Percentiles rank a stretch among this genome's conserved stretches.
These are phyloP conservation scores for Miscanthus sacchariflorus DNA, from an alignment of 202 grass and related monocot species.

Conservation along the genomic window DNA sequence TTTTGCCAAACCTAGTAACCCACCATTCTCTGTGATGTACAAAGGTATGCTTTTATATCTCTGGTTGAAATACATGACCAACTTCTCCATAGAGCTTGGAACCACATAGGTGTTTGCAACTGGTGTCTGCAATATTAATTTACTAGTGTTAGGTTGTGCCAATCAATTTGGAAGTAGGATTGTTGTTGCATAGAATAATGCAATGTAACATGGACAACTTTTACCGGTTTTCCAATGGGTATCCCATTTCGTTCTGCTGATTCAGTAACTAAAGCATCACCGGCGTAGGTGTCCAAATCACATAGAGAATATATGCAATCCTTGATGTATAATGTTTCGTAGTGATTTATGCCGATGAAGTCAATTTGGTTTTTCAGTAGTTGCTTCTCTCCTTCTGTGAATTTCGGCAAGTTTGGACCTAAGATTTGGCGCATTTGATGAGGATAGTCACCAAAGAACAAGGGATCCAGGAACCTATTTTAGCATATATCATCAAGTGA, in stretches of 20 bases:
- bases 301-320: constrained; percentile 21
- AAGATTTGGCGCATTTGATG: constrained; percentile 47
- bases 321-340: too few relatives aligned
- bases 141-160: background rate
- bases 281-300: constrained; percentile 29
- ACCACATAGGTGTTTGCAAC: constrained; percentile 33
- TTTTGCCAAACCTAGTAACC: constrained; percentile 17
- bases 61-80: constrained; percentile 53
- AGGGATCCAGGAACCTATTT: constrained; percentile 55
- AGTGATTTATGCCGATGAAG: constrained; percentile 63
- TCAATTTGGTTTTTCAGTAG: constrained; percentile 48
- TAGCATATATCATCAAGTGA: constrained; percentile 7
- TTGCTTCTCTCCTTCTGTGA: constrained; percentile 45
- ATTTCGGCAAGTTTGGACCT: constrained; percentile 52
- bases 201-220: background rate
- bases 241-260: constrained; percentile 43
- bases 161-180: background rate
- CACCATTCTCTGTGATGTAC: constrained; percentile 55
- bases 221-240: constrained; percentile 58
- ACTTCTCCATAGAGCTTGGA: constrained; percentile 55
- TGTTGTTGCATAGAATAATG: constrained; percentile 16
- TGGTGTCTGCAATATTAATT: constrained; percentile 50
- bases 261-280: constrained; percentile 35
- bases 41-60: constrained; percentile 57
- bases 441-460: constrained; percentile 54